phyloP scores from a whole-genome alignment of 1,139 yeast genomes.

The Arxiozyma slooffiae region DNA sequence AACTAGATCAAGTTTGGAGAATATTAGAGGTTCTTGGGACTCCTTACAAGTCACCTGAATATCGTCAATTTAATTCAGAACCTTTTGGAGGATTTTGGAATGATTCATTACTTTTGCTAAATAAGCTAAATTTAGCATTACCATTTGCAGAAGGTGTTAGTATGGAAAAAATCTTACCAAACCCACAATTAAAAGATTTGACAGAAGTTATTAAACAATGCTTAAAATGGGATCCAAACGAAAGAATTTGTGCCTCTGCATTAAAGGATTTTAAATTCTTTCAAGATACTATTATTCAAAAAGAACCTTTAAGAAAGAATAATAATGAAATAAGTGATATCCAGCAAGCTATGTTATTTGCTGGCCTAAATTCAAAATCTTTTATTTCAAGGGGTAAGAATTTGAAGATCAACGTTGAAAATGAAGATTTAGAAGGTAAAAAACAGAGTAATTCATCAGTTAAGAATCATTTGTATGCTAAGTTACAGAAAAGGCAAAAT shows the following conservation, averaged over 20 bases:
- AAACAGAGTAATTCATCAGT: background rate
- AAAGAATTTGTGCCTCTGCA: slow-evolving; percentile 40
- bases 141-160: slow-evolving; percentile 39
- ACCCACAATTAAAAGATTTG: slow-evolving; percentile 35
- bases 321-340: slow-evolving; percentile 10
- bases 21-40: slow-evolving; percentile 63
- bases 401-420: background rate
- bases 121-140: slow-evolving; percentile 42
- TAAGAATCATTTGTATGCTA: background rate
- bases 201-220: slow-evolving; percentile 48
- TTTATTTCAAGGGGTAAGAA: background rate
- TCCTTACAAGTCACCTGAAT: slow-evolving; percentile 35
- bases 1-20: slow-evolving; percentile 64
- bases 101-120: slow-evolving; percentile 44
- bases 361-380: slow-evolving; percentile 15
- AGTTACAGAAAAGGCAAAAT: background rate
- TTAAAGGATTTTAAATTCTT: slow-evolving; percentile 47
- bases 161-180: slow-evolving; percentile 33
- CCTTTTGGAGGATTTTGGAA: slow-evolving; percentile 66
- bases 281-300: slow-evolving; percentile 33
- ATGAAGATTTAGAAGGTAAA: background rate
- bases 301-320: background rate
- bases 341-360: slow-evolving; percentile 23
- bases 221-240: slow-evolving; percentile 55
- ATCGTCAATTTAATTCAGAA: slow-evolving; percentile 19